These are phyloP conservation scores for Nannizziopsis arthrosporioides DNA, from an alignment of 2,329 filamentous ascomycete genomes.

Conservation along the genomic window DNA sequence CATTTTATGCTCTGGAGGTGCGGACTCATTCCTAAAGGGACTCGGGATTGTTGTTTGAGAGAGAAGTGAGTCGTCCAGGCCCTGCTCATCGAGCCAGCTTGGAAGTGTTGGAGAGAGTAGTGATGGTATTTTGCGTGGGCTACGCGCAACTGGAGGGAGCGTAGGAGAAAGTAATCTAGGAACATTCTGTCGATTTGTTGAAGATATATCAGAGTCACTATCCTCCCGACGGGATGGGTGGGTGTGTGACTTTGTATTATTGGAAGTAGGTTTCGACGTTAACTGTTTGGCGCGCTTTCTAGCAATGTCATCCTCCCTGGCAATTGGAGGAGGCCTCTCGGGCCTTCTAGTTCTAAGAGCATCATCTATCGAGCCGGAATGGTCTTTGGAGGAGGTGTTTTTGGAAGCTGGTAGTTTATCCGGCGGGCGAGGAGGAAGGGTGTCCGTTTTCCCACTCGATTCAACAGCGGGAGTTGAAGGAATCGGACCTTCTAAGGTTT, in stretches of 20 bases:
- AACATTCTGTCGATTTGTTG: slow-evolving; percentile 21
- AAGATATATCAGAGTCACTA: slow-evolving; percentile 22
- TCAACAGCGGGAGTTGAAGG: slow-evolving; percentile 16
- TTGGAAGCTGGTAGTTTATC: background rate
- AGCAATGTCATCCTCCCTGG: background rate
- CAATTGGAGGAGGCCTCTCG: background rate
- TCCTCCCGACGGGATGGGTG: slow-evolving; percentile 25
- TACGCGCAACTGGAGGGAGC: slow-evolving; percentile 26
- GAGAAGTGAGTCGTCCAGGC: slow-evolving; percentile 29
- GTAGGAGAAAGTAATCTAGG: slow-evolving; percentile 35
- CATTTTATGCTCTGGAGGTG: background rate
- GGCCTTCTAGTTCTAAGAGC: background rate
- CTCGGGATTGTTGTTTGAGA: slow-evolving; percentile 1
- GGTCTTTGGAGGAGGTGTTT: background rate
- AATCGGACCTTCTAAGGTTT: slow-evolving; percentile 32
- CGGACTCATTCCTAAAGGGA: background rate
- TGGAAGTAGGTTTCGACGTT: slow-evolving; percentile 13
- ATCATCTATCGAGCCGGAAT: background rate
- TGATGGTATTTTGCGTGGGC: slow-evolving; percentile 34
- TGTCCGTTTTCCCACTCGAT: slow-evolving; percentile 1
- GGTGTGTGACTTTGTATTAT: slow-evolving; percentile 21
- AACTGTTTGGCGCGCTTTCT: background rate
- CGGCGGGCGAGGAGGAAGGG: background rate
- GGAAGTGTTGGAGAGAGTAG: slow-evolving; percentile 49
- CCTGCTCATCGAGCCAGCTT: slow-evolving; percentile 43